Evolutionary conservation across 352 stramenopile species (phyloP), one percentile per base, ranked within the genome.

Genomic region (Pythium oligandrum): DNA sequence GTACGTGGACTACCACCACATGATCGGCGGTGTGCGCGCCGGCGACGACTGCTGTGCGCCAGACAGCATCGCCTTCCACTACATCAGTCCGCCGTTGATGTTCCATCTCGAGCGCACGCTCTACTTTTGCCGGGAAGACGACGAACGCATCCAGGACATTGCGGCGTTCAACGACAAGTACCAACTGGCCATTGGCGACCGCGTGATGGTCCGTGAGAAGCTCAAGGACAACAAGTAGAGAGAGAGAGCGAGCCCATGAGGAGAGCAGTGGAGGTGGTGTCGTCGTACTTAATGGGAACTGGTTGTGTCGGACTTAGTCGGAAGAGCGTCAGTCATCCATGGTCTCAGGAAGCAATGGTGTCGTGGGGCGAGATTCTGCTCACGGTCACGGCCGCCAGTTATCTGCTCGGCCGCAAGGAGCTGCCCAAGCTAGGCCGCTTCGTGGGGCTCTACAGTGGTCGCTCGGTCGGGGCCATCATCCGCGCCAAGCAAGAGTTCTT

Each of bases 401-500:
- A 87, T 58, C 54, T 91, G 40, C 69, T 91, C 26, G 81, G 81
- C 1, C 63, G 78, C 9, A 80, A 82, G 49, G 81, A 91, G 59
- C 63, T 91, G 56, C 81, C 76, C 31, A 86, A 86, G 65, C 63
- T 89, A 46, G 78, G 72, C 2, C 75, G 69, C 50, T 75, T 85
- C 32, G 31, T 83, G 8, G 81, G 81, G 1, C 26, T 79, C 11
- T 88, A 87, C 63, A 72, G 64, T 32, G 81, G 81, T 1, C 75
- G 81, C 46, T 77, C 70, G 0, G 69, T 91, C 6, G 81, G 81
- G 32, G 81, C 81, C 6, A 79, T 89, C 42, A 52, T 91, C 33
- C 81, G 81, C 45, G 81, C 81, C 37, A 91, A 91, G 62, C 83
- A 88, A 44, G 78, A 91, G 66, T 91, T 89, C 61, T 91, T 89